Evolutionary conservation across 805 yeast genomes (phyloP).

Genomic region (Danielia oregonensis): DNA sequence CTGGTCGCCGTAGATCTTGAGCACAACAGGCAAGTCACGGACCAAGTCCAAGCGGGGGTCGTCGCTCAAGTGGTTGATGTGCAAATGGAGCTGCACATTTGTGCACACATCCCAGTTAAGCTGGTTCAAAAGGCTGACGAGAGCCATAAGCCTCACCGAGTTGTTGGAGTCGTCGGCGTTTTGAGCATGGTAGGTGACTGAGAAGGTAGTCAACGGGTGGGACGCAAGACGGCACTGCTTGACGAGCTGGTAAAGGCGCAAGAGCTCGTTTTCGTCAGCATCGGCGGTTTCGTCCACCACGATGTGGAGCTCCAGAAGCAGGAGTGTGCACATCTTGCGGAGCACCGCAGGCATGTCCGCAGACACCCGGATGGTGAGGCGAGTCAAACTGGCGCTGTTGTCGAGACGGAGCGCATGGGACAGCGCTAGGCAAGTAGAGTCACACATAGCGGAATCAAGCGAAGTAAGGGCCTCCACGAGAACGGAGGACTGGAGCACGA

Average conservation of each 20-base stretch:
- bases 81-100: constrained; percentile 6
- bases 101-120: constrained; percentile 11
- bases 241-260: constrained; percentile 6
- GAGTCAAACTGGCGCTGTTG: background rate
- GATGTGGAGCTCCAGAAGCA: constrained; percentile 9
- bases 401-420: background rate
- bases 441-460: too few relatives aligned
- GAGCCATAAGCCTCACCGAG: constrained; percentile 10
- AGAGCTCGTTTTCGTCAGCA: constrained; percentile 4
- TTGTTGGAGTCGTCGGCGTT: constrained; percentile 8
- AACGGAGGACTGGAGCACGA: background rate
- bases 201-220: constrained; percentile 5
- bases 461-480: too few relatives aligned
- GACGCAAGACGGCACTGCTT: constrained; percentile 4
- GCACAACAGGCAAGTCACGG: constrained; percentile 11
- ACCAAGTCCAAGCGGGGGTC: constrained; percentile 12
- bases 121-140: constrained; percentile 11
- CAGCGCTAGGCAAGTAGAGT: too few relatives aligned
- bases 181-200: constrained; percentile 11
- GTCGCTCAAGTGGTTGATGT: constrained; percentile 8
- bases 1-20: constrained; percentile 7
- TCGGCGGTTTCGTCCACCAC: constrained; percentile 5
- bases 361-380: constrained; percentile 3
- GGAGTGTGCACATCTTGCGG: constrained; percentile 3
- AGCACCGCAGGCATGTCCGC: constrained; percentile 3